Percentiles rank a stretch among this genome's conserved stretches.
phyloP scores from a whole-genome alignment of 1,139 yeast species.

The Saccharomyces hybrid region DNA sequence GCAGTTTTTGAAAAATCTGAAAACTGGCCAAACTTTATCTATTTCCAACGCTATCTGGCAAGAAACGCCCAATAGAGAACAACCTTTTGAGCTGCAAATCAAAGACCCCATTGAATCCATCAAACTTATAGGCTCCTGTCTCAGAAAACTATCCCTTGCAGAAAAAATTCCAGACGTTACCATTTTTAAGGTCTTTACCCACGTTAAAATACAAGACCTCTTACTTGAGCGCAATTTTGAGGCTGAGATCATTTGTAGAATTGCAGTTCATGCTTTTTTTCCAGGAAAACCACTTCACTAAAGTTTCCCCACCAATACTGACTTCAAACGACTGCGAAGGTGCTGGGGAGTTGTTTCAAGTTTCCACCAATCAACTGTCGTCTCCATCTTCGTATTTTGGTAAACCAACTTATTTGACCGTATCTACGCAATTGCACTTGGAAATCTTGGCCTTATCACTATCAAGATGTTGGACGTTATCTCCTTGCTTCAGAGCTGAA shows the following conservation, averaged over 20 bases:
- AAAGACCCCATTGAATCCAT: conserved; percentile 25
- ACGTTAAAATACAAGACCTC: conserved; percentile 72
- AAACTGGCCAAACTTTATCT: conserved; percentile 39
- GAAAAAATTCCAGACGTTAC: conserved; percentile 63
- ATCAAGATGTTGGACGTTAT: conserved; percentile 76
- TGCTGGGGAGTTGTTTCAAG: conserved; percentile 81
- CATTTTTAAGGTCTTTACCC: conserved; percentile 61
- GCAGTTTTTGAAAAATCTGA: conserved; percentile 19
- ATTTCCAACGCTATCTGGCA: conserved; percentile 23
- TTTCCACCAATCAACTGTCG: conserved; percentile 9
- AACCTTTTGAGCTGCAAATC: conserved; percentile 42
- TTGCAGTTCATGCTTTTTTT: conserved; percentile 49
- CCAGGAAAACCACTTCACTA: conserved; percentile 46
- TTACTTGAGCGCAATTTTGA: conserved; percentile 54
- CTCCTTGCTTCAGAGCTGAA: conserved; percentile 94
- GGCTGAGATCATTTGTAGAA: conserved; percentile 68
- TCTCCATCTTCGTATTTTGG: conserved; percentile 50
- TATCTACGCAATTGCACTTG: conserved; percentile 84
- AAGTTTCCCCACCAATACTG: conserved; percentile 77
- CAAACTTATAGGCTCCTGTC: conserved; percentile 48
- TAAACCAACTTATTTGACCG: conserved; percentile 63
- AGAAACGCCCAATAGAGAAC: conserved; percentile 32
- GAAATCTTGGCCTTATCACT: conserved; percentile 74
- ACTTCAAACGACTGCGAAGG: conserved; percentile 96
- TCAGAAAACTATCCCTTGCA: conserved; percentile 70